Evolutionary conservation across 257 asterid genomes (phyloP).

Genomic region (Fraxinus americana): DNA sequence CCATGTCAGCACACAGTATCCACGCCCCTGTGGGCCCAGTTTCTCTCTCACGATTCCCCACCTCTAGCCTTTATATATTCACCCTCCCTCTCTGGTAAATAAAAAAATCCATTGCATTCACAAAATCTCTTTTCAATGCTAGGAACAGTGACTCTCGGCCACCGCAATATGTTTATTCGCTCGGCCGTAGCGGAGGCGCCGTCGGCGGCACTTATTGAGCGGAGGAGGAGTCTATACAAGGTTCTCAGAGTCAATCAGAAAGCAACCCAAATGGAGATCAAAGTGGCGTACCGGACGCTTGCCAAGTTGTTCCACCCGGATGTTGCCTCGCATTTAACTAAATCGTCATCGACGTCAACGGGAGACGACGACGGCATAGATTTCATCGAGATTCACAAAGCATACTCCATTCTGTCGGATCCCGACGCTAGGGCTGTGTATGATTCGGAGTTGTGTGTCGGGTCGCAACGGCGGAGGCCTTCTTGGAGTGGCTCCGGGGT

Average conservation of each 20-base stretch:
- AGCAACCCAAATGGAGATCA: constrained; percentile 79
- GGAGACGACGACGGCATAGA: constrained; percentile 46
- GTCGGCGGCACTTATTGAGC: constrained; percentile 25
- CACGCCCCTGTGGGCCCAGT: constrained; percentile 19
- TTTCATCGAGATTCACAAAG: constrained; percentile 76
- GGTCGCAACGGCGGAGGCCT: constrained; percentile 28
- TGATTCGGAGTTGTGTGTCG: constrained; percentile 48
- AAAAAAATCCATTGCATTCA: not conserved
- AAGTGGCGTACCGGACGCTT: constrained; percentile 76
- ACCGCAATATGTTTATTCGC: constrained; percentile 12
- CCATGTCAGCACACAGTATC: constrained; percentile 47
- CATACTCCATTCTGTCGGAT: constrained; percentile 80
- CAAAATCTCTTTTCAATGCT: constrained; percentile 20
- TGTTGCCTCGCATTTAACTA: constrained; percentile 46
- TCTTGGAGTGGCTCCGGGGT: constrained; percentile 23
- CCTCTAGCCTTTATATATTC: constrained; percentile 14
- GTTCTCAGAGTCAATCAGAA: constrained; percentile 62
- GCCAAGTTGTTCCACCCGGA: constrained; percentile 93
- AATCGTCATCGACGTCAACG: constrained; percentile 35
- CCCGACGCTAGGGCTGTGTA: constrained; percentile 69
- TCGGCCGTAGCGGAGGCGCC: constrained; percentile 56
- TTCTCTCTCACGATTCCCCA: not conserved
- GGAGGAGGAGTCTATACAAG: constrained; percentile 55
- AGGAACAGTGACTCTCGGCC: constrained; percentile 16
- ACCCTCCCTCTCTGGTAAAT: not conserved